phyloP scores from a whole-genome alignment of 73 alveolate species.

The Stentor roeselii region DNA sequence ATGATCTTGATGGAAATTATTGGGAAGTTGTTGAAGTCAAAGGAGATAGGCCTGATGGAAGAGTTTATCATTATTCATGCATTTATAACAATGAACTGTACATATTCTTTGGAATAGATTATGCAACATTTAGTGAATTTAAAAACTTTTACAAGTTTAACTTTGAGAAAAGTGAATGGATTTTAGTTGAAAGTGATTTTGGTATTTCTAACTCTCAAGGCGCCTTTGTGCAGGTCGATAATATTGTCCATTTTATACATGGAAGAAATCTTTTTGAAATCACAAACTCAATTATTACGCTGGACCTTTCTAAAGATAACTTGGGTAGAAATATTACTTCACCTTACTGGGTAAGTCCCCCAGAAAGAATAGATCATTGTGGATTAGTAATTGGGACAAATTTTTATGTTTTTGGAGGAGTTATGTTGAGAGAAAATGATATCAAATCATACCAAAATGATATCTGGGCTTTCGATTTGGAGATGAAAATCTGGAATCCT shows the following conservation, averaged over 20 bases:
- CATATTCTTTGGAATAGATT: not conserved
- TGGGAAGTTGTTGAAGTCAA: too few relatives aligned
- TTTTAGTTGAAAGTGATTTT: not conserved
- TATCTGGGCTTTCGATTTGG: not conserved
- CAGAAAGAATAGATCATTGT: not conserved
- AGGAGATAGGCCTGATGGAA: not conserved
- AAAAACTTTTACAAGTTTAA: not conserved
- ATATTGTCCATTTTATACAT: not conserved
- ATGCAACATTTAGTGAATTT: not conserved
- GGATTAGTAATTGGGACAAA: not conserved
- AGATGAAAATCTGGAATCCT: not conserved
- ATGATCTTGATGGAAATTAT: too few relatives aligned
- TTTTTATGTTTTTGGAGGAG: not conserved
- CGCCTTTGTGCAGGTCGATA: not conserved
- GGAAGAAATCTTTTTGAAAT: not conserved
- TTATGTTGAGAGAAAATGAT: too few relatives aligned
- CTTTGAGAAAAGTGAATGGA: not conserved
- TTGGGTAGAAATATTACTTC: not conserved
- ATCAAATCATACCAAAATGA: not conserved
- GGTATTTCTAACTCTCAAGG: not conserved
- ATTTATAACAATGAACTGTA: not conserved
- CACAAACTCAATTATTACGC: not conserved
- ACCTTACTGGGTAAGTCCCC: not conserved
- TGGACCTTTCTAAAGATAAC: not conserved
- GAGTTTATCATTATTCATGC: not conserved